Evolutionary conservation across 2,329 filamentous ascomycete species (phyloP).

Genomic region (Aspergillus brasiliensis): DNA sequence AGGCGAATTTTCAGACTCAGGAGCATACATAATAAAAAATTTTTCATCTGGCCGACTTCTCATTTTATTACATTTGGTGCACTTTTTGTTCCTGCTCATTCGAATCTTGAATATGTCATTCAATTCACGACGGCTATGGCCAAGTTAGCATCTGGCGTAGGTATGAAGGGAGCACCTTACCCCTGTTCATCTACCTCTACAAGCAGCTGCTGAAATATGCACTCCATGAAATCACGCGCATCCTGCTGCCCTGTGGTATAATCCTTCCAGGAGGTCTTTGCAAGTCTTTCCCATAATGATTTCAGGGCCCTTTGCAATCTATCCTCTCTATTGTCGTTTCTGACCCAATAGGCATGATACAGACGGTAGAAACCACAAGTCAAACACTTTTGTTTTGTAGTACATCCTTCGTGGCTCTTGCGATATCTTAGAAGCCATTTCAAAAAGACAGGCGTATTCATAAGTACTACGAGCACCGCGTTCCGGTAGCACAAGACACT

Average conservation of each 20-base stretch:
- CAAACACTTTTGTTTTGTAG: conserved; percentile 1
- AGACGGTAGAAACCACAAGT: conserved; percentile 22
- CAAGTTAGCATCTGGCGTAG: background rate
- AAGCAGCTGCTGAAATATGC: conserved; percentile 9
- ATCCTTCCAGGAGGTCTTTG: background rate
- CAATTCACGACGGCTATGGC: background rate
- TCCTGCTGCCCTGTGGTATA: conserved; percentile 18
- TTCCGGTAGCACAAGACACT: conserved; percentile 33
- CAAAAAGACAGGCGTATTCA: conserved; percentile 29
- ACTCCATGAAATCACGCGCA: conserved; percentile 20
- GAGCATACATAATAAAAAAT: background rate
- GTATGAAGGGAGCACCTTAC: background rate
- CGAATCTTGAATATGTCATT: conserved; percentile 5
- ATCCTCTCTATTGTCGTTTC: background rate
- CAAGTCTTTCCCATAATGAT: conserved; percentile 9
- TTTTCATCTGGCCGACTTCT: background rate
- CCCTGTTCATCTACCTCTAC: background rate
- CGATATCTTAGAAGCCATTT: conserved; percentile 24
- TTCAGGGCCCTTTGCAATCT: conserved; percentile 1
- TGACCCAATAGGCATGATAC: conserved; percentile 22
- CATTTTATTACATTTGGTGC: conserved; percentile 2
- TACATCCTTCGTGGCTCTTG: background rate
- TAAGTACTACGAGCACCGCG: conserved; percentile 23
- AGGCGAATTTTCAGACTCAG: background rate
- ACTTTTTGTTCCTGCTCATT: background rate